These are phyloP conservation scores for Cryptosporidium baileyi DNA, from an alignment of 169 alveolate genomes.

Conservation along the genomic window DNA sequence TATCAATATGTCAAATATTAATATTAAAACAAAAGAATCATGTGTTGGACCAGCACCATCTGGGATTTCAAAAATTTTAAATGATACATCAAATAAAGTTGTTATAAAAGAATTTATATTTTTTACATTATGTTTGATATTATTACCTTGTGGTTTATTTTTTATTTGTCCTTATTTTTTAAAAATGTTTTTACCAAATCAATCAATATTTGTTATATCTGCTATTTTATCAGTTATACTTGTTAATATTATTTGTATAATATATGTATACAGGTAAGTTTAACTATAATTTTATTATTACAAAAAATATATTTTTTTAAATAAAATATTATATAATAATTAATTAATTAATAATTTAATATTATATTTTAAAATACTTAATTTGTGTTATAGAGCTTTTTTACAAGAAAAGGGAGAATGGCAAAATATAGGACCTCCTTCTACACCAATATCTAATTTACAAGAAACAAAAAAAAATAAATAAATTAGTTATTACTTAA, in stretches of 20 bases:
- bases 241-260: conserved; percentile 38
- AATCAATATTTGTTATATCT: conserved; percentile 37
- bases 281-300: background rate
- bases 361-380: background rate
- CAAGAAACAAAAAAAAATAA: conserved; percentile 23
- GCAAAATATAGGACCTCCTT: conserved; percentile 69
- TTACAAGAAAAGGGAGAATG: conserved; percentile 67
- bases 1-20: background rate
- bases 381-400: conserved; percentile 8
- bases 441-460: conserved; percentile 1
- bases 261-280: conserved; percentile 65
- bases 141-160: conserved; percentile 62
- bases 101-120: conserved; percentile 26
- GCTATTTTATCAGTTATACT: conserved; percentile 50
- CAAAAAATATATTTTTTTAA: background rate
- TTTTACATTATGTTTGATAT: conserved; percentile 15
- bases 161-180: conserved; percentile 21
- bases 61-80: conserved; percentile 36
- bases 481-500: no score
- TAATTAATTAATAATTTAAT: no score
- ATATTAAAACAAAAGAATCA: background rate
- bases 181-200: conserved; percentile 10
- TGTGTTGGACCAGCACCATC: conserved; percentile 69
- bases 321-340: background rate
- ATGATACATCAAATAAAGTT: conserved; percentile 26